These are phyloP conservation scores for Quercus robur DNA, from an alignment of 306 rosid species.

Conservation along the genomic window DNA sequence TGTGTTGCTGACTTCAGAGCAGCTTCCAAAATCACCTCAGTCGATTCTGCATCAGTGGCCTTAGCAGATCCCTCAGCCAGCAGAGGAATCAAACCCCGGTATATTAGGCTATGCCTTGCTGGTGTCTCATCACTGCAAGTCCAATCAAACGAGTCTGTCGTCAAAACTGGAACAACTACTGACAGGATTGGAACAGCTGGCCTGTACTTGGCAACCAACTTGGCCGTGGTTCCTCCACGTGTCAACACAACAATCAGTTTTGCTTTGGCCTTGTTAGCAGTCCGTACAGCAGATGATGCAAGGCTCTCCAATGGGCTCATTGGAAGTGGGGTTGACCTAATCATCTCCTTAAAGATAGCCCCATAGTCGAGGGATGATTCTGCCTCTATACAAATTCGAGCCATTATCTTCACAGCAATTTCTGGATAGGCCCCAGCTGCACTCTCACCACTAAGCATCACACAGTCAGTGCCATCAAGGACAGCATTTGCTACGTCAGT, in stretches of 20 bases:
- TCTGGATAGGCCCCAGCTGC: conserved; percentile 97
- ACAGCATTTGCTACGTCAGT: conserved; percentile 96
- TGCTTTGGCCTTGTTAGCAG: conserved; percentile 88
- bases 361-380: conserved; percentile 92
- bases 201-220: conserved; percentile 87
- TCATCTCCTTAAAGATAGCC: conserved; percentile 93
- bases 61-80: conserved; percentile 94
- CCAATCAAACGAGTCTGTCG: conserved; percentile 91
- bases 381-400: conserved; percentile 87
- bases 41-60: conserved; percentile 99
- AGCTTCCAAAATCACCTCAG: conserved; percentile 89
- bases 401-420: conserved; percentile 89
- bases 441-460: conserved; percentile 98
- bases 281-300: conserved; percentile 93
- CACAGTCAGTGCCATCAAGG: conserved; percentile 95
- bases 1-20: conserved; percentile 73
- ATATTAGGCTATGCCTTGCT: conserved; percentile 89
- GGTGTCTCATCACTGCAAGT: conserved; percentile 87
- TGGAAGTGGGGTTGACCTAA: conserved; percentile 87
- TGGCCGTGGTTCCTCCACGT: conserved; percentile 88
- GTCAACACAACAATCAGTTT: conserved; percentile 87
- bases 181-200: conserved; percentile 96
- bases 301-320: conserved; percentile 99
- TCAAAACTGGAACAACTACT: conserved; percentile 88
- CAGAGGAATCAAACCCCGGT: conserved; percentile 89